Percentiles rank a stretch among this genome's conserved stretches.
Evolutionary conservation across 2,329 filamentous ascomycete species (phyloP).

Genomic region (Emericellopsis cladophorae): DNA sequence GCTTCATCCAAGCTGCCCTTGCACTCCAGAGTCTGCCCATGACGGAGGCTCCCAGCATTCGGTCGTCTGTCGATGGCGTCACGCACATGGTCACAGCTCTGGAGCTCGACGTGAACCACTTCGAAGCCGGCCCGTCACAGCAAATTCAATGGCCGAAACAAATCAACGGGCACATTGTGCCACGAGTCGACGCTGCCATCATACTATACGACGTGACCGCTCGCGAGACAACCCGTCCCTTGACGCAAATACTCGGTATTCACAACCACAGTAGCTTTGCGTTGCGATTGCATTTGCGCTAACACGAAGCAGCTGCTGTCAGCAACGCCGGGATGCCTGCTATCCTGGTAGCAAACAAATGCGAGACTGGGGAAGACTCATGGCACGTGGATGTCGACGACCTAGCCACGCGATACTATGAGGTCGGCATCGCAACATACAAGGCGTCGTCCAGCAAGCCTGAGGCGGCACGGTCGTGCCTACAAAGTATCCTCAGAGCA

Average conservation of each 20-base stretch:
- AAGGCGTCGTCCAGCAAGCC: slow-evolving; percentile 59
- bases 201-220: slow-evolving; percentile 82
- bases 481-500: slow-evolving; percentile 62
- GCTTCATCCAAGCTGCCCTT: slow-evolving; percentile 52
- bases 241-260: slow-evolving; percentile 68
- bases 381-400: slow-evolving; percentile 59
- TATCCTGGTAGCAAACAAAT: slow-evolving; percentile 80
- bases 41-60: slow-evolving; percentile 40
- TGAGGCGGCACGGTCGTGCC: slow-evolving; percentile 61
- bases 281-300: slow-evolving; percentile 2
- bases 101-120: slow-evolving; percentile 53
- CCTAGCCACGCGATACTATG: slow-evolving; percentile 47
- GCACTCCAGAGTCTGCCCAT: slow-evolving; percentile 39
- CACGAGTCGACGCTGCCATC: slow-evolving; percentile 70
- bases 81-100: slow-evolving; percentile 47
- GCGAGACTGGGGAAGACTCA: slow-evolving; percentile 60
- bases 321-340: slow-evolving; percentile 62
- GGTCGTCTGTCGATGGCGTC: slow-evolving; percentile 44
- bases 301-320: slow-evolving; percentile 48
- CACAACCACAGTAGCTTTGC: neutral
- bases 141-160: slow-evolving; percentile 56
- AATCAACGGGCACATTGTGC: slow-evolving; percentile 57
- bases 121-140: slow-evolving; percentile 43
- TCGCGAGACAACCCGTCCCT: slow-evolving; percentile 57
- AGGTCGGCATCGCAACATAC: slow-evolving; percentile 59